phyloP scores from a whole-genome alignment of 371 early-diverging fungal genomes.

The Sporodiniella umbellata region DNA sequence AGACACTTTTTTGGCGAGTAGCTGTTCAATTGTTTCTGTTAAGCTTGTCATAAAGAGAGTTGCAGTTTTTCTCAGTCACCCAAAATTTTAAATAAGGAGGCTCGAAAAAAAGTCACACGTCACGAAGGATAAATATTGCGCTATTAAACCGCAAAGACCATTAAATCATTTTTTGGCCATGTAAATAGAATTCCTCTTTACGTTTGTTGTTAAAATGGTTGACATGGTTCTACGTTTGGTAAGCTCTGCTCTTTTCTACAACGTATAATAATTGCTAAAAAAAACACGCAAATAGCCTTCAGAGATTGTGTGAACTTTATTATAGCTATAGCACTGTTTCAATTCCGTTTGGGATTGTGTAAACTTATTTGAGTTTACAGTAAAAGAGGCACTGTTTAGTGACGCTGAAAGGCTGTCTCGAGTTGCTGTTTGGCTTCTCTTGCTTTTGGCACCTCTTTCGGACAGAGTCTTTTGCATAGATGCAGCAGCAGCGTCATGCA shows the following conservation, averaged over 20 bases:
- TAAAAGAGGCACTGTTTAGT: slow-evolving; percentile 4
- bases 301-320: neutral
- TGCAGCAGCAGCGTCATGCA: slow-evolving; percentile 7
- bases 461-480: slow-evolving; percentile 4
- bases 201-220: slow-evolving; percentile 1
- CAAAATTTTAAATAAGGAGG: too few relatives aligned
- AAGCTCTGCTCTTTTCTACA: neutral
- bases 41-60: slow-evolving; percentile 2
- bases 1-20: slow-evolving; percentile 6
- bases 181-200: slow-evolving; percentile 1
- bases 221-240: slow-evolving; percentile 1
- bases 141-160: neutral
- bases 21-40: slow-evolving; percentile 1
- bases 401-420: slow-evolving; percentile 9
- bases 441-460: neutral
- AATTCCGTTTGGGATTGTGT: slow-evolving; percentile 8
- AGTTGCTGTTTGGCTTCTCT: slow-evolving; percentile 10
- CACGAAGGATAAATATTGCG: slow-evolving; percentile 1
- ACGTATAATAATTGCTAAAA: neutral
- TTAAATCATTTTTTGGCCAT: slow-evolving; percentile 1
- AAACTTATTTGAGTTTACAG: slow-evolving; percentile 3
- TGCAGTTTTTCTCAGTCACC: too few relatives aligned
- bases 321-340: slow-evolving; percentile 9
- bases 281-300: slow-evolving; percentile 1
- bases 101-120: too few relatives aligned